Conservation (phyloP, 2,329 filamentous ascomycete genomes). For the Fusarium incarnatum region DNA sequence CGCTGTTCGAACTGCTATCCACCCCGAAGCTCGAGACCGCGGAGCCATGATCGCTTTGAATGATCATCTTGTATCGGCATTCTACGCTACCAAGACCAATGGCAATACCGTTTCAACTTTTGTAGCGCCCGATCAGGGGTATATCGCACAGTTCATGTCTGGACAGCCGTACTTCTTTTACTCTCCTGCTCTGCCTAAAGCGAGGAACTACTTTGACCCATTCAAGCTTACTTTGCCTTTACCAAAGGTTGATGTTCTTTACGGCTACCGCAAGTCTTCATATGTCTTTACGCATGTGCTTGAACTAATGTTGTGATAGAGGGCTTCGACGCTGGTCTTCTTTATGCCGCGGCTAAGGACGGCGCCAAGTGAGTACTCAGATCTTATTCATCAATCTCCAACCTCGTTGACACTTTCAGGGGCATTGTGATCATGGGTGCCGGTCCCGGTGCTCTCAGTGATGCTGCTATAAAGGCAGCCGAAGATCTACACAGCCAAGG, state of each 20-base stretch:
- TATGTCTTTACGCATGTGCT: not conserved
- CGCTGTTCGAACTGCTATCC: constrained; percentile 16
- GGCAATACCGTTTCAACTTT: constrained; percentile 70
- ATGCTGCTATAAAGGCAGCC: constrained; percentile 44
- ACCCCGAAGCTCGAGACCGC: constrained; percentile 49
- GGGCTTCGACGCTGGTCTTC: not conserved
- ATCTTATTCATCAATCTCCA: constrained; percentile 40
- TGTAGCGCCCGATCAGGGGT: constrained; percentile 63
- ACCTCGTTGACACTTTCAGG: constrained; percentile 23
- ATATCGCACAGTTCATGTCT: constrained; percentile 54
- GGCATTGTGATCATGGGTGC: constrained; percentile 49
- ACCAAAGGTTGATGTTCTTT: not conserved
- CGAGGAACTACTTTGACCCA: constrained; percentile 53
- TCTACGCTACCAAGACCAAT: constrained; percentile 70
- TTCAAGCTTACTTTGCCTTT: constrained; percentile 38
- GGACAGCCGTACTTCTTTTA: constrained; percentile 67
- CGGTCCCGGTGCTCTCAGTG: constrained; percentile 46
- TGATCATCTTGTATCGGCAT: constrained; percentile 66
- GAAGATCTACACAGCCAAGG: constrained; percentile 45
- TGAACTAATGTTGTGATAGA: not conserved
- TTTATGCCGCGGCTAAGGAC: not conserved
- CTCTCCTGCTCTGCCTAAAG: constrained; percentile 57
- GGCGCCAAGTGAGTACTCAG: not conserved
- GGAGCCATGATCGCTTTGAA: constrained; percentile 68
- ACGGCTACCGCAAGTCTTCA: not conserved